These are phyloP conservation scores for Fraxinus greggii DNA, from an alignment of 305 asterid genomes.

Conservation along the genomic window DNA sequence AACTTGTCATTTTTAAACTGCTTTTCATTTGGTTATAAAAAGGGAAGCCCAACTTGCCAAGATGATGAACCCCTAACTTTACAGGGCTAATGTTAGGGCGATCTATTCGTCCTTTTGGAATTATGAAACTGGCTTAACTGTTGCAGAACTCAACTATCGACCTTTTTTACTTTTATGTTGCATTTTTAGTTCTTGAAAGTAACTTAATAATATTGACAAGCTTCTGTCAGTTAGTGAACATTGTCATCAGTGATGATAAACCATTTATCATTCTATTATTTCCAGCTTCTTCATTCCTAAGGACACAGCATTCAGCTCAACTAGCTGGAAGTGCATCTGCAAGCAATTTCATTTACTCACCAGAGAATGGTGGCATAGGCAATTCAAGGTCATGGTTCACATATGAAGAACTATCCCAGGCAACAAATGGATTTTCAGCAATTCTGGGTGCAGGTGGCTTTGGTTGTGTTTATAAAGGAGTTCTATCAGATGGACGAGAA, in stretches of 20 bases:
- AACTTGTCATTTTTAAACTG: neutral
- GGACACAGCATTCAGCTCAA: constrained; percentile 54
- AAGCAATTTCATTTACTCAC: constrained; percentile 52
- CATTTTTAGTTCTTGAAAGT: neutral
- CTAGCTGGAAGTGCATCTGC: constrained; percentile 49
- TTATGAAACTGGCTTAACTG: neutral
- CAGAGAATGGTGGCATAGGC: constrained; percentile 62
- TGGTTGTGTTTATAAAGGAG: constrained; percentile 82
- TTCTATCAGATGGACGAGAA: constrained; percentile 63
- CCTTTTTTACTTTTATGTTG: neutral
- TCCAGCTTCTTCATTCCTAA: constrained; percentile 67
- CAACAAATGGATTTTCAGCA: constrained; percentile 58
- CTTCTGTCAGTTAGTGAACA: neutral
- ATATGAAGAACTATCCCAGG: constrained; percentile 63
- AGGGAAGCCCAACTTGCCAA: neutral
- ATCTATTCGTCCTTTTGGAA: neutral
- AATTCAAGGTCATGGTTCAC: constrained; percentile 73
- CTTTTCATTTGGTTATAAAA: neutral
- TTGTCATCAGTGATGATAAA: neutral
- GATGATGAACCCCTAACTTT: neutral
- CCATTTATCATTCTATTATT: constrained; percentile 9
- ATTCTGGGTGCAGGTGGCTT: constrained; percentile 89
- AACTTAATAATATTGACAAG: neutral
- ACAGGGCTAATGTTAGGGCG: neutral
- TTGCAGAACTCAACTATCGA: neutral